These are phyloP conservation scores for Podospora appendiculata DNA, from an alignment of 495 filamentous ascomycete species.

Conservation along the genomic window DNA sequence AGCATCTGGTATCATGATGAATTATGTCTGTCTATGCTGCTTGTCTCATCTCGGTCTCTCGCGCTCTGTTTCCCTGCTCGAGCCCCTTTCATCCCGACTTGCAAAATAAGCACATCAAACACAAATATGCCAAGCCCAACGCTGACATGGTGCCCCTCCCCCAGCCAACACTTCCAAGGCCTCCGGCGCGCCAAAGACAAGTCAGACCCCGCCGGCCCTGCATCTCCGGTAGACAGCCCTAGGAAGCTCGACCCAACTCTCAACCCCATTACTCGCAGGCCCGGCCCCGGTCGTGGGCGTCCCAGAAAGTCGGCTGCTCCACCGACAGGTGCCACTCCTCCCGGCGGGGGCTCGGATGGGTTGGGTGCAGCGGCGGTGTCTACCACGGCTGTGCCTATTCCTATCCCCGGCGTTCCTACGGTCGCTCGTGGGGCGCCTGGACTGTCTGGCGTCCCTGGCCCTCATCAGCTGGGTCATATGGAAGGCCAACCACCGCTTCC, in stretches of 20 bases:
- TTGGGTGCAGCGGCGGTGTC: neutral
- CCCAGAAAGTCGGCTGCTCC: slow-evolving; percentile 24
- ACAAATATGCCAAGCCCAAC: neutral
- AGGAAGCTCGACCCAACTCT: slow-evolving; percentile 32
- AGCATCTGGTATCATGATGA: no score
- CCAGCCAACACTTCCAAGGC: slow-evolving; percentile 45
- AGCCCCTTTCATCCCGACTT: neutral
- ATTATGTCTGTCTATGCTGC: no score
- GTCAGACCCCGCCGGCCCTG: slow-evolving; percentile 21
- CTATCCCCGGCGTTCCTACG: neutral
- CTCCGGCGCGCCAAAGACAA: slow-evolving; percentile 40
- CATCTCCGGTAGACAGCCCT: slow-evolving; percentile 7
- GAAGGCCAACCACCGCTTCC: slow-evolving; percentile 2
- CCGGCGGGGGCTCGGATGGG: neutral
- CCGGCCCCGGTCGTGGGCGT: slow-evolving; percentile 40
- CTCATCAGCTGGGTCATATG: slow-evolving; percentile 1
- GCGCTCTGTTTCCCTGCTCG: neutral
- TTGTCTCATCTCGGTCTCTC: no score
- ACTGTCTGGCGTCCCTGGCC: slow-evolving; percentile 2
- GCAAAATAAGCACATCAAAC: neutral
- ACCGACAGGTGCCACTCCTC: neutral
- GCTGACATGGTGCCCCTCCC: neutral
- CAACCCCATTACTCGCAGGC: slow-evolving; percentile 43
- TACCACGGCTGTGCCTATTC: no score
- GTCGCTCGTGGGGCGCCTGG: neutral